Conservation (phyloP, 768 basidiomycete species). For the Udeniomyces megalosporus region DNA sequence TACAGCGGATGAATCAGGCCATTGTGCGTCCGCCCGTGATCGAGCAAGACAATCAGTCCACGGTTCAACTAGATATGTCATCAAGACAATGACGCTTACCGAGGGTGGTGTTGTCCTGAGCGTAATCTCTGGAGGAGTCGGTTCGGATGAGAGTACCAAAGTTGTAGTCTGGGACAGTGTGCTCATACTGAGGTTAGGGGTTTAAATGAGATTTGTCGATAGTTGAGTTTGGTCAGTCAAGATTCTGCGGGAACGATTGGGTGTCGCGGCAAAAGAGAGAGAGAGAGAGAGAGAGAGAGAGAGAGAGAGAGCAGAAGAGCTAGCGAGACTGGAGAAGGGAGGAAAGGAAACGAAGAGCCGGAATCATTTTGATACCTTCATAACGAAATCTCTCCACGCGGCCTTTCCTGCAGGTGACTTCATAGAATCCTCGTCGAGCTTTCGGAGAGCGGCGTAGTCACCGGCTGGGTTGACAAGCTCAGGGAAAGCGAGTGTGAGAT, state of each 20-base stretch:
- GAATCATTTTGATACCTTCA: slow-evolving; percentile 21
- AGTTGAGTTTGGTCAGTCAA: neutral
- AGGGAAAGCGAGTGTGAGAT: slow-evolving; percentile 62
- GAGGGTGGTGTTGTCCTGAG: slow-evolving; percentile 83
- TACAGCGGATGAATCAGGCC: neutral
- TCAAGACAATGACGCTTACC: slow-evolving; percentile 36
- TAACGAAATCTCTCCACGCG: slow-evolving; percentile 77
- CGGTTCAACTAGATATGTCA: neutral
- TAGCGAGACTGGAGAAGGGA: neutral
- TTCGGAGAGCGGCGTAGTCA: slow-evolving; percentile 32
- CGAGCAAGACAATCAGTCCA: neutral
- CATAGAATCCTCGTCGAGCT: slow-evolving; percentile 80
- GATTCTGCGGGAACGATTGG: neutral
- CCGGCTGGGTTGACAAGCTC: slow-evolving; percentile 39
- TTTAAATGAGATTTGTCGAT: neutral
- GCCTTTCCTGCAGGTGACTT: slow-evolving; percentile 77
- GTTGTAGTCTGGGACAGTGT: slow-evolving; percentile 82
- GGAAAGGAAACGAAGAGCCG: neutral
- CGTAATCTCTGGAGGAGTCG: slow-evolving; percentile 64
- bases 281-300: neutral
- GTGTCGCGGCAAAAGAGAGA: neutral
- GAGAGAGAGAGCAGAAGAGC: neutral
- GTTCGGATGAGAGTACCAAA: slow-evolving; percentile 87
- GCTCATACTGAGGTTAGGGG: slow-evolving; percentile 53
- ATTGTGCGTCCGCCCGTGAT: too few relatives aligned